Evolutionary conservation across 1,284 basidiomycete genomes (phyloP).

Genomic region (Pseudozyma flocculosa): DNA sequence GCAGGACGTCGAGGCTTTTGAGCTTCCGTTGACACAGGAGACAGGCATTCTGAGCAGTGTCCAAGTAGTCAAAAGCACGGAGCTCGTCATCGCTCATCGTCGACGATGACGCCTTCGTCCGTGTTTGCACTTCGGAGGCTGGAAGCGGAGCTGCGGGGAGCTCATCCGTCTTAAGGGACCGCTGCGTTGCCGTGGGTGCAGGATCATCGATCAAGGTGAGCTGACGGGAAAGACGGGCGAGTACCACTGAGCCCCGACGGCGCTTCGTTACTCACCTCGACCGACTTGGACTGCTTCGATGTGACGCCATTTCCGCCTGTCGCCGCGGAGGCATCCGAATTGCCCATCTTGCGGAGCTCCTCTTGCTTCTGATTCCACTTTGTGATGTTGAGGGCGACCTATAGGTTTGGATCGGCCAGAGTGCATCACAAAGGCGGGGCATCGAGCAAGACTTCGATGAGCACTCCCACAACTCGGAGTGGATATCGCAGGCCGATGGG

Average conservation of each 20-base stretch:
- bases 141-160: background rate
- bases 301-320: background rate
- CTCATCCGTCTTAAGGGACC: background rate
- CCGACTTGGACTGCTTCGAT: background rate
- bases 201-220: too few relatives aligned
- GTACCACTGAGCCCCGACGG: too few relatives aligned
- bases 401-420: too few relatives aligned
- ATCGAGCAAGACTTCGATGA: too few relatives aligned
- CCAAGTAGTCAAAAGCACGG: conserved; percentile 19
- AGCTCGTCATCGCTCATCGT: conserved; percentile 11
- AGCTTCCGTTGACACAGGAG: conserved; percentile 39
- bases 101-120: background rate
- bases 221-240: too few relatives aligned
- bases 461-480: too few relatives aligned
- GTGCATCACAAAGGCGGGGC: too few relatives aligned
- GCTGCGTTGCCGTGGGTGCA: background rate
- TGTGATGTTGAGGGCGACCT: conserved; percentile 20
- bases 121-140: background rate
- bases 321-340: too few relatives aligned
- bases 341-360: conserved; percentile 5
- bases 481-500: too few relatives aligned
- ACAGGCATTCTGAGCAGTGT: conserved; percentile 21
- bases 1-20: conserved; percentile 25
- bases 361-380: conserved; percentile 33
- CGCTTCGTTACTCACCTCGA: too few relatives aligned